Evolutionary conservation across 2,329 filamentous ascomycete species (phyloP).

Genomic region (Ophiostoma ips): DNA sequence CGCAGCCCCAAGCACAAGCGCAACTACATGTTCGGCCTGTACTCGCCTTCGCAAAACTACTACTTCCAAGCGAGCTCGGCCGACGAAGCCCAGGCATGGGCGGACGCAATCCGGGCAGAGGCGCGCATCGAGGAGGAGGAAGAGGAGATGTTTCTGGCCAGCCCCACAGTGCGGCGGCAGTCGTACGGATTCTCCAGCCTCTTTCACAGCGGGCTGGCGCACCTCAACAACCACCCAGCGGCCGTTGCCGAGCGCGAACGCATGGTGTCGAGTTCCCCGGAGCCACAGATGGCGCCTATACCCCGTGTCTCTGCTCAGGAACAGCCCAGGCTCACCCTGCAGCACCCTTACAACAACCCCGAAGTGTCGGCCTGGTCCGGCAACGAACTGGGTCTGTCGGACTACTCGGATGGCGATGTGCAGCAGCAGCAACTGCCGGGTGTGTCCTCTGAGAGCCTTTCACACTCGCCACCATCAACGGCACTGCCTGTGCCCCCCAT

Average conservation of each 20-base stretch:
- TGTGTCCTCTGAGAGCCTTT: slow-evolving; percentile 37
- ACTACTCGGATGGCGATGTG: slow-evolving; percentile 62
- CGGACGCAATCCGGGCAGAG: slow-evolving; percentile 62
- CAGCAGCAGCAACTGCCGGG: slow-evolving; percentile 29
- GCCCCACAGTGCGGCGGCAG: slow-evolving; percentile 41
- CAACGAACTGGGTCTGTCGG: slow-evolving; percentile 64
- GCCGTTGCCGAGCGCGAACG: slow-evolving; percentile 21
- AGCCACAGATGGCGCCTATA: slow-evolving; percentile 28
- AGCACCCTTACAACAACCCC: slow-evolving; percentile 22
- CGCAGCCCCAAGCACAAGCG: slow-evolving; percentile 81
- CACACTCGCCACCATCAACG: slow-evolving; percentile 22
- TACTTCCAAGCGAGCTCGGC: slow-evolving; percentile 68
- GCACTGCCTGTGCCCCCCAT: slow-evolving; percentile 1
- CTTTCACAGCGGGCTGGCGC: not conserved
- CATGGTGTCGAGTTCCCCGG: slow-evolving; percentile 46
- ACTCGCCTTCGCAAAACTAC: slow-evolving; percentile 81
- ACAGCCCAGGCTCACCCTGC: not conserved
- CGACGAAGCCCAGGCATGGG: slow-evolving; percentile 74
- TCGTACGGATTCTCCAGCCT: slow-evolving; percentile 23
- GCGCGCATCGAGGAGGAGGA: slow-evolving; percentile 81
- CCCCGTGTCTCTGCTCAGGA: not conserved
- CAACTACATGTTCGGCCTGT: slow-evolving; percentile 80
- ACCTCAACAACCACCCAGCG: slow-evolving; percentile 9
- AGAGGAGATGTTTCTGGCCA: slow-evolving; percentile 64
- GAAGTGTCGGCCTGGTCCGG: slow-evolving; percentile 51